Evolutionary conservation across 192 early-diverging fungal species (phyloP).

Genomic region (Spizellomyces punctatus): DNA sequence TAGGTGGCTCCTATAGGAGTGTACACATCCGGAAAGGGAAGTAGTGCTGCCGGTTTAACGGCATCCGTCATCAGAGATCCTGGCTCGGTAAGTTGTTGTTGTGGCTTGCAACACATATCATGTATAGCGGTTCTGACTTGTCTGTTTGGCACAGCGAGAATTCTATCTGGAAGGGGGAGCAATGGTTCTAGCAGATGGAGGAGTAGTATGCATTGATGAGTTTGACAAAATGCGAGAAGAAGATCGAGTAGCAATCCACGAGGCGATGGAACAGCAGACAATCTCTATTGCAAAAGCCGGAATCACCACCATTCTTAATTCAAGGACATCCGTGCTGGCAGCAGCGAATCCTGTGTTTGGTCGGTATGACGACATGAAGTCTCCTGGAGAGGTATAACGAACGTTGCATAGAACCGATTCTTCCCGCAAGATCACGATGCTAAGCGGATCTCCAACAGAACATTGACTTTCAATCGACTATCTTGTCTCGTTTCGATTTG

Average conservation of each 20-base stretch:
- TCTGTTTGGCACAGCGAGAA: slow-evolving; percentile 64
- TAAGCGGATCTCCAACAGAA: slow-evolving; percentile 54
- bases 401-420: not conserved
- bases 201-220: slow-evolving; percentile 99
- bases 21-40: slow-evolving; percentile 99
- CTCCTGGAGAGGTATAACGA: slow-evolving; percentile 79
- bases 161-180: slow-evolving; percentile 98
- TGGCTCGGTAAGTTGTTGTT: slow-evolving; percentile 58
- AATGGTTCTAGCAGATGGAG: slow-evolving; percentile 98
- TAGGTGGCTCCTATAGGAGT: slow-evolving; percentile 92
- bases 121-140: not conserved
- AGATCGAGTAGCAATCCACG: slow-evolving; percentile 99
- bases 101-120: not conserved
- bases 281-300: slow-evolving; percentile 99
- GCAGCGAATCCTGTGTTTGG: slow-evolving; percentile 99
- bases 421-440: not conserved
- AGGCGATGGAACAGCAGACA: slow-evolving; percentile 99
- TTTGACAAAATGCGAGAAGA: slow-evolving; percentile 99
- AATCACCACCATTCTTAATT: slow-evolving; percentile 98
- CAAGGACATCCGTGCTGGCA: slow-evolving; percentile 93
- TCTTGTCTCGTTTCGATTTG: slow-evolving; percentile 99
- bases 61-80: slow-evolving; percentile 96
- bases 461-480: slow-evolving; percentile 99
- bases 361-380: slow-evolving; percentile 97
- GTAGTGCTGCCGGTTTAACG: slow-evolving; percentile 97